These are phyloP conservation scores for Fusarium sulawesiense DNA, from an alignment of 2,329 filamentous ascomycete species.

Conservation along the genomic window DNA sequence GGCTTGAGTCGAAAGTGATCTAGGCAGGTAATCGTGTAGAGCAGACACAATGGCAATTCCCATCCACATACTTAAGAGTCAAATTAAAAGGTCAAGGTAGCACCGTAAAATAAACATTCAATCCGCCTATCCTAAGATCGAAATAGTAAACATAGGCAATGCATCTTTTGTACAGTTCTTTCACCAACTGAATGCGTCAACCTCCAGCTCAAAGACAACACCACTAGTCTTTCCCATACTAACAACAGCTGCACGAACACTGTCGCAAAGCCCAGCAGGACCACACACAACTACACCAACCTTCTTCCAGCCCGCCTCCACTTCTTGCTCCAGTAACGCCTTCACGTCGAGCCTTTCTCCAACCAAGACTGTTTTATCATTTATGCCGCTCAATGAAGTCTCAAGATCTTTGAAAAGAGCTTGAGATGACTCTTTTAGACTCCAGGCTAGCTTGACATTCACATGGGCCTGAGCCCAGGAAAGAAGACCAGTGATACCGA, in stretches of 20 bases:
- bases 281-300: neutral
- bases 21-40: no score
- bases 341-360: neutral
- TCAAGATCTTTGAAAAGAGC: neutral
- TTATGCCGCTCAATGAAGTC: neutral
- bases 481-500: neutral
- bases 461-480: accelerated
- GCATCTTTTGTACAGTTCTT: neutral
- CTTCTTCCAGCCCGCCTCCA: neutral
- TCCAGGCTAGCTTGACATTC: neutral
- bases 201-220: neutral
- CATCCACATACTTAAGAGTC: no score
- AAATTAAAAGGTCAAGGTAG: no score
- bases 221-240: neutral
- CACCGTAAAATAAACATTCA: no score
- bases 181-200: neutral
- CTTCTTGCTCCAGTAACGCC: neutral
- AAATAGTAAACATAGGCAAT: neutral
- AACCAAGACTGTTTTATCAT: neutral
- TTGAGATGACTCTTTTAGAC: neutral
- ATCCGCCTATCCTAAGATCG: no score
- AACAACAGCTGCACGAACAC: neutral
- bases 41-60: no score
- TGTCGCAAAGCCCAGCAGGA: neutral
- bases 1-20: no score